Base-by-base conservation (phyloP, 106 monocot species). In the Acorus calamus region DNA sequence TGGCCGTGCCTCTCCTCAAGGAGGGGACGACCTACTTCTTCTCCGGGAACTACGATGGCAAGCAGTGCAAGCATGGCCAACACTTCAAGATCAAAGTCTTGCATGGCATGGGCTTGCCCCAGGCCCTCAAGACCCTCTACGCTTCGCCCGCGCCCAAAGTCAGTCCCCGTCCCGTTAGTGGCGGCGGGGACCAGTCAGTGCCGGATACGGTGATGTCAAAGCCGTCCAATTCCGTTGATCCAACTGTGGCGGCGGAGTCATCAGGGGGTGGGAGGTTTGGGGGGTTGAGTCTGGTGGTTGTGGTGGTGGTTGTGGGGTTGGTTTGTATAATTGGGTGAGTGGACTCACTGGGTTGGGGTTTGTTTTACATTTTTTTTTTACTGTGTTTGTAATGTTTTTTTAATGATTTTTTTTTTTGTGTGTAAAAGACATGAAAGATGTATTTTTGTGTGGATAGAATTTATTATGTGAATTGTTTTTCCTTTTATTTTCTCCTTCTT, bases 21-120 rank as follows among this genome's bases (percentile, higher is more conserved):
- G 94, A 79, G 50, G 89, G 94, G 1, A 9, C 53, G 28, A 87
- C 57, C 61, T 94, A 87, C 67, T 94, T 94, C 80, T 86, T 94
- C 76, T 94, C 94, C 46, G 76, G 89, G 8, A 49, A 84, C 72
- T 94, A 94, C 65, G 94, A 86, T 56, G 94, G 94, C 28, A 87
- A 90, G 66, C 89, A 94, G 62, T 94, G 94, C 84, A 49, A 57
- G 53, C 79, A 84, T 47, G 94, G 94, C 3, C 94, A 94, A 73
- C 80, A 49, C 11, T 87, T 94, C 77, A 58, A 47, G 62, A 76
- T 94, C 64, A 80, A 44, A 4, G 94, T 94, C n/a, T 60, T 68
- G 5, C 80, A 84, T 49, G 94, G 94, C 42, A 61, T 80, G 65
- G 94, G 94, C 53, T 65, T 89, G 62, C 94, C 94, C n/a, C 74